Percentiles rank a stretch among this genome's conserved stretches.
Evolutionary conservation across 2,329 filamentous ascomycete species (phyloP).

Genomic region (Colletotrichum agaves): DNA sequence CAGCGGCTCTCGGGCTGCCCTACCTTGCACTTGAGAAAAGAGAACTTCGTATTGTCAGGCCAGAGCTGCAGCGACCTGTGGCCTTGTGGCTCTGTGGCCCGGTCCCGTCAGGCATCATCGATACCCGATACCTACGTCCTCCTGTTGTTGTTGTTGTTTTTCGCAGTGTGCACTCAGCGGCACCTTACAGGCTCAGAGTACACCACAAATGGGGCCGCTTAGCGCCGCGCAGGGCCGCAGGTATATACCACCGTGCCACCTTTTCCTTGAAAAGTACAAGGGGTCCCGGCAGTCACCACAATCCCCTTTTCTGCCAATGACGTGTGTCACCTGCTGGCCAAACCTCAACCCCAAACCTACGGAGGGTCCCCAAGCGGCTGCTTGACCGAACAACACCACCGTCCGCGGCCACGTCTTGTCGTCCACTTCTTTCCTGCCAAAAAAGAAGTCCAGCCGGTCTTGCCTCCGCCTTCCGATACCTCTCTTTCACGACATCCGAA

Average conservation of each 20-base stretch:
- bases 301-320: conserved; percentile 39
- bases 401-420: conserved; percentile 9
- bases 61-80: conserved; percentile 21
- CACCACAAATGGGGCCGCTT: conserved; percentile 23
- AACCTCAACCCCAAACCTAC: conserved; percentile 38
- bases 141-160: neutral
- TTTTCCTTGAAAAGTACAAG: conserved; percentile 34
- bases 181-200: neutral
- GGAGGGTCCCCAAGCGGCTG: conserved; percentile 36
- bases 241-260: conserved; percentile 35
- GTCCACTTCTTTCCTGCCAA: conserved; percentile 6
- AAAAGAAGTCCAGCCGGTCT: neutral
- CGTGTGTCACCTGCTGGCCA: conserved; percentile 38
- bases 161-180: neutral
- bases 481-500: conserved; percentile 1
- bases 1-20: neutral
- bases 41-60: conserved; percentile 23
- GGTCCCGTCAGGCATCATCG: conserved; percentile 36
- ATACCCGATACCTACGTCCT: conserved; percentile 30
- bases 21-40: neutral
- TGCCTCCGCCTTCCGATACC: neutral
- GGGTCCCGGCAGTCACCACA: conserved; percentile 37
- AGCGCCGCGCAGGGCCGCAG: conserved; percentile 37
- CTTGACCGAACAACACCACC: conserved; percentile 35
- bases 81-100: conserved; percentile 15